Evolutionary conservation across 2,329 filamentous ascomycete genomes (phyloP), one percentile per base, ranked within the genome.

Genomic region (Neofusicoccum sp.): DNA sequence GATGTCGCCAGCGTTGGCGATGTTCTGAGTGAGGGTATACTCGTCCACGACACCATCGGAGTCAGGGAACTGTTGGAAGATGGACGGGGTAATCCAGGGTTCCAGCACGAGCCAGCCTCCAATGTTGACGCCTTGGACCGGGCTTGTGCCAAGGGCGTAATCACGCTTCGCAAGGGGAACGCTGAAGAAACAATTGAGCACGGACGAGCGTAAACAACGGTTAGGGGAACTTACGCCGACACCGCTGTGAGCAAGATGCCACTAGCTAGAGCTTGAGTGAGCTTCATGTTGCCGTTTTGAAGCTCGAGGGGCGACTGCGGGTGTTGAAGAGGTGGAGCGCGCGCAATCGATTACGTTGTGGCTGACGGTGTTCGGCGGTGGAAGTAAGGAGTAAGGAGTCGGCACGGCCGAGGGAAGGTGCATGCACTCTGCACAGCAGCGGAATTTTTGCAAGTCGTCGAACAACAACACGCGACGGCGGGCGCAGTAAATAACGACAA

Each of bases 71-170:
- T 49, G 70, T 65, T 79, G 72, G 68, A 86, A 86, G 60, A 86
- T 77, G 1, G 82, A 84, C n/a, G 84, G 84, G 4, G 83, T 86
- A 56, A 86, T 87, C 83, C 82, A 85, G 31, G 77, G 77, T 68
- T 81, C 79, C 14, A 83, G 73, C 4, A 83, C 76, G 31, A 83
- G 71, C 81, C 81, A 83, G 43, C 81, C 81, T 41, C 81, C 81
- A 65, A 83, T 76, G 54, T 82, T 83, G n/a, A 82, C 76, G 37
- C 81, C 81, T 44, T 77, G 75, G n/a, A 85, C 41, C 7, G 61
- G 52, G 12, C n/a, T n/a, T 9, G 34, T 44, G 36, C 61, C 61
- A 8, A 59, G 54, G 4, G 34, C 61, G 28, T 63, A 63, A 37
- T 49, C 45, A 37, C 61, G 61, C 14, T 59, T 50, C 29, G 50